Evolutionary conservation across 805 yeast species (phyloP).

Genomic region (Saccharomycopsis amapae): DNA sequence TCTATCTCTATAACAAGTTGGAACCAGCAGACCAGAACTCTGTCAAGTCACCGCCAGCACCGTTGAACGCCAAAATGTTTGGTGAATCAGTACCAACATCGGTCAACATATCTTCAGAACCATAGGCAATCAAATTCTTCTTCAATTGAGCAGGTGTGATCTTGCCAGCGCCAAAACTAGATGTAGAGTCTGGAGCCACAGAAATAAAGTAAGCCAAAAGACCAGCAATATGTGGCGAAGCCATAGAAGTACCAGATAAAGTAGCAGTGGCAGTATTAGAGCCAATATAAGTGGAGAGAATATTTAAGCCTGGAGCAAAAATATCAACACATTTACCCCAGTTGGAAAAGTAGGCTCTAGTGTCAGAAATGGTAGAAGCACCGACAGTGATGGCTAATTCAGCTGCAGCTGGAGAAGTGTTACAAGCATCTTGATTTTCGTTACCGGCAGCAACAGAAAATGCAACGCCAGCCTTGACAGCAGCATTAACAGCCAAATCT

Average conservation of each 20-base stretch:
- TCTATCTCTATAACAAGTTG: neutral
- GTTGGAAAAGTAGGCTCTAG: conserved; percentile 93
- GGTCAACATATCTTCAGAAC: conserved; percentile 50
- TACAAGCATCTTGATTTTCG: conserved; percentile 88
- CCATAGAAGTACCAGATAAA: conserved; percentile 96
- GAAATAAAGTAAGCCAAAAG: conserved; percentile 83
- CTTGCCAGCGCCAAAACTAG: conserved; percentile 42
- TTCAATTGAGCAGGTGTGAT: conserved; percentile 70
- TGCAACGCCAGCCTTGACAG: conserved; percentile 79
- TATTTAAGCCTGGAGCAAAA: conserved; percentile 92
- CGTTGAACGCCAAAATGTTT: conserved; percentile 69
- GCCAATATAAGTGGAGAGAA: conserved; percentile 78
- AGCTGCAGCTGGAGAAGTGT: conserved; percentile 85
- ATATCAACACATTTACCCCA: conserved; percentile 94
- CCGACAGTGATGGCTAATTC: conserved; percentile 86
- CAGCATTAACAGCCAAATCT: conserved; percentile 84
- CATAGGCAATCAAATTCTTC: conserved; percentile 64
- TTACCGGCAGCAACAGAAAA: conserved; percentile 97
- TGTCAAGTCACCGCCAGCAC: conserved; percentile 67
- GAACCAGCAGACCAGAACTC: conserved; percentile 46
- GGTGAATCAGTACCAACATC: conserved; percentile 72
- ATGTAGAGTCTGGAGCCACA: conserved; percentile 67
- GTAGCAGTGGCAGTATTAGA: conserved; percentile 70
- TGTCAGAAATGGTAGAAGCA: conserved; percentile 82
- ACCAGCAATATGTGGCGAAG: conserved; percentile 95